Evolutionary conservation across 2,329 filamentous ascomycete species (phyloP).

Genomic region (Huntiella bhutanensis): DNA sequence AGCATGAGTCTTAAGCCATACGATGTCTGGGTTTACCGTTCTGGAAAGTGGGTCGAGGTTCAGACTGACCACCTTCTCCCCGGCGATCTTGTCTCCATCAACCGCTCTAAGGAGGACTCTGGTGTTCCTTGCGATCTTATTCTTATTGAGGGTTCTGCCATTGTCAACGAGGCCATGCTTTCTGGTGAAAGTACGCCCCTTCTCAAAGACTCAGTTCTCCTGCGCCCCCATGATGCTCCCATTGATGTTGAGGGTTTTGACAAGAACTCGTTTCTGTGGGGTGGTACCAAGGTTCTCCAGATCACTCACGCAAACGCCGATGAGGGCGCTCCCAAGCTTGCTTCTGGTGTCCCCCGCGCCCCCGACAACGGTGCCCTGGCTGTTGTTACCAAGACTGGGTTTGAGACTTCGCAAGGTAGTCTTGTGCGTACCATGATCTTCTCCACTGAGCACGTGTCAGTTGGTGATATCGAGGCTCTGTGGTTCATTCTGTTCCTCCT

Average conservation of each 20-base stretch:
- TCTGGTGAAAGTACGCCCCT: slow-evolving; percentile 95
- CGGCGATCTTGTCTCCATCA: slow-evolving; percentile 81
- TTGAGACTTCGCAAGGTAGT: slow-evolving; percentile 95
- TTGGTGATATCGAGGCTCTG: slow-evolving; percentile 91
- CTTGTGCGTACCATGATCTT: slow-evolving; percentile 99
- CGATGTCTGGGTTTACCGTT: slow-evolving; percentile 74
- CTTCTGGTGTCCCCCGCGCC: slow-evolving; percentile 61
- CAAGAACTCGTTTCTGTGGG: slow-evolving; percentile 92
- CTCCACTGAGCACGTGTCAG: slow-evolving; percentile 95
- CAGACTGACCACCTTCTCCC: slow-evolving; percentile 83
- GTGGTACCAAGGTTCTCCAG: slow-evolving; percentile 93
- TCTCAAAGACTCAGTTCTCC: slow-evolving; percentile 85
- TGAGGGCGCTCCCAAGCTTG: slow-evolving; percentile 50
- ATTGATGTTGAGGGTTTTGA: slow-evolving; percentile 83
- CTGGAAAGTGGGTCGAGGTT: slow-evolving; percentile 73
- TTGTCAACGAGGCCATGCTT: slow-evolving; percentile 98
- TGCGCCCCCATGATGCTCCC: slow-evolving; percentile 61
- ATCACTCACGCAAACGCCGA: slow-evolving; percentile 71
- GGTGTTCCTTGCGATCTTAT: slow-evolving; percentile 97
- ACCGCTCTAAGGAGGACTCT: slow-evolving; percentile 87
- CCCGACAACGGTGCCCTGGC: slow-evolving; percentile 90
- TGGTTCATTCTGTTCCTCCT: slow-evolving; percentile 94
- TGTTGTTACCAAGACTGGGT: slow-evolving; percentile 90
- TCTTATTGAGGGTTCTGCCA: slow-evolving; percentile 80
- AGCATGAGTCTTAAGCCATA: slow-evolving; percentile 99